Base-by-base conservation (phyloP, 805 yeast species). In the Monosporozyma servazzii region DNA sequence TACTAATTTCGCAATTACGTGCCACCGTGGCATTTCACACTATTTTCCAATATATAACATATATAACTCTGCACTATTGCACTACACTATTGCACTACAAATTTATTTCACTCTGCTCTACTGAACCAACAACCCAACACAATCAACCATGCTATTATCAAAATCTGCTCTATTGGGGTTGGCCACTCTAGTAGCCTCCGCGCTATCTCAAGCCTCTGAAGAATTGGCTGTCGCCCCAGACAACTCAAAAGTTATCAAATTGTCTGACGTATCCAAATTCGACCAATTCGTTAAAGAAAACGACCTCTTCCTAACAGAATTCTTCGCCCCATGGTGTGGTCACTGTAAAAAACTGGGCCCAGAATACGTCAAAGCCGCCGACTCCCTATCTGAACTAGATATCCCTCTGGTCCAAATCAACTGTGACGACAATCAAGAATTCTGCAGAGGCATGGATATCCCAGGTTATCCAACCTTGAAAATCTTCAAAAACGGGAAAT, bases 301-400 rank as follows among this genome's bases (percentile, higher is more conserved):
- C 73, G 86, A 88, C 36, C 75, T 90, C 58, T 95, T 88, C 21
- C 72, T 88, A 55, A 85, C 91, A 20, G 95, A 88, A 71, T 88
- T 88, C 71, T 88, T 84, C 68, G 96, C 96, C 17, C 95, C 97
- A 67, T 91, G 98, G 97, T 90, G 97, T 76, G 96, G 96, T 17
- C 93, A 90, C 73, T 90, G 97, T 77, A 88, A 90, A 75, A 78
- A 78, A 48, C 72, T 88, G 57, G 96, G 88, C 11, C 96, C 96
- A 36, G 84, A 88, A 68, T 86, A 77, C 59, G 74, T 81, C 49
- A 69, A 78, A 59, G 96, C 96, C 49, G 96, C 96, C 49, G 88
- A 91, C 48, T 81, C 82, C 58, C 59, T 63, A 18, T 75, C 86
- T 64, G 78, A 74, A 48, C 79, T 85, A 55, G 73, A 78, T 50